Base-by-base conservation (phyloP, 2,329 filamentous ascomycete genomes). In the Penicillium sp. region DNA sequence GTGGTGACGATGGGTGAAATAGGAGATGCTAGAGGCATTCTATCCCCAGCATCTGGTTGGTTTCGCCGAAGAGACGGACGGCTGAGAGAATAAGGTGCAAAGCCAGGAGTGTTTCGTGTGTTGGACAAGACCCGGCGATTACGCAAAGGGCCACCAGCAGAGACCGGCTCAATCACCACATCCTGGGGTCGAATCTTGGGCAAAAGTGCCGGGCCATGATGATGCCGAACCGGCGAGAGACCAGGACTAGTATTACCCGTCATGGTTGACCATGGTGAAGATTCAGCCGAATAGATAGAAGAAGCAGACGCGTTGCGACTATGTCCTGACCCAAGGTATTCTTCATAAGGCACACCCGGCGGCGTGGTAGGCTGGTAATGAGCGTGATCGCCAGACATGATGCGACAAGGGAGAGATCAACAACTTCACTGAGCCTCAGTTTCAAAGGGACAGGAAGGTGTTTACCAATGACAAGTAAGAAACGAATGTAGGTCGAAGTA, bases 161-260 rank as follows among this genome's bases (percentile, higher is more conserved):
- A 79, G 42, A 80, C 79, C 42, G 84, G 84, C 63, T 88, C 85
- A 60, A 92, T 84, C 60, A 88, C 83, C 76, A 93, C 89, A 77
- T 96, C 92, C 77, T 95, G 92, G 42, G 85, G 85, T 60, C 92
- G 85, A 78, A 96, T 93, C 82, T 92, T 95, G 69, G 92, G 92
- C 31, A 96, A 82, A 58, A 96, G 80, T 49, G 91, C 80, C 51
- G 91, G 91, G 21, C 78, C 79, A 52, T 91, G 91, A 77, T 92
- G 88, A 60, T 91, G 88, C 60, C 88, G 84, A 66, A 93, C 85
- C 59, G 91, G 90, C 23, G 71, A 72, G 33, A 90, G 89, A 62
- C 84, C 81, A 53, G 90, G 90, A 13, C 89, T 92, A 53, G 87
- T 89, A 66, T 85, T 81, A 64, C 84, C 81, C 21, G 88, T 90